phyloP scores from a whole-genome alignment of 2,329 filamentous ascomycete species.

The Neofusicoccum laricinum region DNA sequence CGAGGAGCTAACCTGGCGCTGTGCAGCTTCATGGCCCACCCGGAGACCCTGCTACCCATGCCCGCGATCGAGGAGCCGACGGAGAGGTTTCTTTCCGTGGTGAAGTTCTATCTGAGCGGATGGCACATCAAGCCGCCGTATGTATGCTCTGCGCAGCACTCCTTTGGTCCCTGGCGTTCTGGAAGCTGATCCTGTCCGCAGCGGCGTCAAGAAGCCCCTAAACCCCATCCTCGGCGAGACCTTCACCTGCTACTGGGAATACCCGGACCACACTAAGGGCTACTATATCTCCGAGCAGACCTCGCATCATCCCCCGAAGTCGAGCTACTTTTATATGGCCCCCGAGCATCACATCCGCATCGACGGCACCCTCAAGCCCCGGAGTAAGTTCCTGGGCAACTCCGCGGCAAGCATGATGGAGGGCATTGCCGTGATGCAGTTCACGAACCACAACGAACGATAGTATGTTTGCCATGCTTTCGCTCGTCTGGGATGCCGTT shows the following conservation, averaged over 20 bases:
- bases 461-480: conserved; percentile 58
- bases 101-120: conserved; percentile 96
- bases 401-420: conserved; percentile 99
- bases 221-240: conserved; percentile 95
- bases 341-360: conserved; percentile 92
- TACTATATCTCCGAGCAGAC: conserved; percentile 99
- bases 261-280: conserved; percentile 75
- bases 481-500: conserved; percentile 7
- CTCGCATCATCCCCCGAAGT: conserved; percentile 96
- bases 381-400: conserved; percentile 93
- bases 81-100: conserved; percentile 86
- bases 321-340: conserved; percentile 98
- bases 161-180: background rate
- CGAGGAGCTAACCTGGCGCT: conserved; percentile 20
- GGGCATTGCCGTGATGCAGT: conserved; percentile 80
- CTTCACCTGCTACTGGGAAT: conserved; percentile 94
- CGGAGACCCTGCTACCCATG: conserved; percentile 89
- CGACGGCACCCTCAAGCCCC: conserved; percentile 90
- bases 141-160: conserved; percentile 36
- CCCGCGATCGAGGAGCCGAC: conserved; percentile 83
- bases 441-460: conserved; percentile 83
- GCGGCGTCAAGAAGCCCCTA: conserved; percentile 95
- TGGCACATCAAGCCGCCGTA: conserved; percentile 99
- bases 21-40: conserved; percentile 95
- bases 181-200: conserved; percentile 35